These are phyloP conservation scores for Asparagopsis taxiformis DNA, from an alignment of 31 red algal genomes.

Conservation along the genomic window DNA sequence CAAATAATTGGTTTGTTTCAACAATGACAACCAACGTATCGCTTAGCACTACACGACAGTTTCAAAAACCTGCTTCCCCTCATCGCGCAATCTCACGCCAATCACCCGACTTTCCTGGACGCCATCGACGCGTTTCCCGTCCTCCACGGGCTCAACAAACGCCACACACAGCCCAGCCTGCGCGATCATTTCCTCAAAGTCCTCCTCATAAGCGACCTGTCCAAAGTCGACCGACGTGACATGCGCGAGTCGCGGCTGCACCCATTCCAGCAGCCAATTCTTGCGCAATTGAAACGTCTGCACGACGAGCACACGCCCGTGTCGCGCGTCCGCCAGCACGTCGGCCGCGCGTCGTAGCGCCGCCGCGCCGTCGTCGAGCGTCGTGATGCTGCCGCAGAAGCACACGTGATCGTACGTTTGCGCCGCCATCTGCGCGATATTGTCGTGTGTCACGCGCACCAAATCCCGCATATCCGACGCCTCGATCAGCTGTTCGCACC, in stretches of 20 bases:
- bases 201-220: slow-evolving; percentile 51
- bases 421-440: slow-evolving; percentile 25
- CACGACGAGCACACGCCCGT: slow-evolving; percentile 62
- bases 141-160: slow-evolving; percentile 29
- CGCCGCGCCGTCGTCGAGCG: slow-evolving; percentile 14
- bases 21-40: too few relatives aligned
- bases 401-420: slow-evolving; percentile 26
- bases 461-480: neutral
- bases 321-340: slow-evolving; percentile 33
- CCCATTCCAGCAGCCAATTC: slow-evolving; percentile 47
- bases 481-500: slow-evolving; percentile 17
- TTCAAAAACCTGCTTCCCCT: too few relatives aligned
- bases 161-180: slow-evolving; percentile 18
- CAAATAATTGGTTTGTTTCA: too few relatives aligned
- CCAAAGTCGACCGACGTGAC: slow-evolving; percentile 61
- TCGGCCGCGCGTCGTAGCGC: slow-evolving; percentile 22
- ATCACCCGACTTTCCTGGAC: slow-evolving; percentile 38
- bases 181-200: slow-evolving; percentile 58
- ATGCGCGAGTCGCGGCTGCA: slow-evolving; percentile 43
- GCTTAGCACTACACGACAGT: too few relatives aligned
- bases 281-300: slow-evolving; percentile 70
- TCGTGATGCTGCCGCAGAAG: slow-evolving; percentile 68
- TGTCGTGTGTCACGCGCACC: slow-evolving; percentile 19
- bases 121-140: slow-evolving; percentile 11
- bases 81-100: slow-evolving; percentile 2